Evolutionary conservation across 192 early-diverging fungal species (phyloP).

Genomic region (Dissophora globulifera): DNA sequence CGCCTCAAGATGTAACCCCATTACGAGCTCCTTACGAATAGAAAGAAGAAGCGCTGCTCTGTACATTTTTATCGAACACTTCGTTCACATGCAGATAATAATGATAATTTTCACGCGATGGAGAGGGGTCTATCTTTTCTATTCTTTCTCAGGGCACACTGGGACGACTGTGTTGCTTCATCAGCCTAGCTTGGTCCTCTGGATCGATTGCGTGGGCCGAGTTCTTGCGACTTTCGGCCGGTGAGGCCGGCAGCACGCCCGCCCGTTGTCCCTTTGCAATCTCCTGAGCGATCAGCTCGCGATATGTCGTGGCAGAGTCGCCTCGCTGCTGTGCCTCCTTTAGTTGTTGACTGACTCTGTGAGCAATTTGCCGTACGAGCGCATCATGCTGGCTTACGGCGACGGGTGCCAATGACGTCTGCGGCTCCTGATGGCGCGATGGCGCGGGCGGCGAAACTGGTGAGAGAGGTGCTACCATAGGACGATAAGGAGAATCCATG

Average conservation of each 20-base stretch:
- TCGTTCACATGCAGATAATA: no score
- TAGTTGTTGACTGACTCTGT: conserved; percentile 39
- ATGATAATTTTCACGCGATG: no score
- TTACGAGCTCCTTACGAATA: no score
- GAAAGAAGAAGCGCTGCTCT: no score
- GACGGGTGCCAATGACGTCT: background rate
- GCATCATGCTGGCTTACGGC: conserved; percentile 1
- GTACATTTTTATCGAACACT: no score
- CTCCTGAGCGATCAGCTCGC: conserved; percentile 36
- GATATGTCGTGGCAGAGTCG: conserved; percentile 17
- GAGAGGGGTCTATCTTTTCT: no score
- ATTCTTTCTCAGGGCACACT: no score
- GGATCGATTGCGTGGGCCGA: conserved; percentile 6
- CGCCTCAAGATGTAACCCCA: no score
- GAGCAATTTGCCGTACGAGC: conserved; percentile 41
- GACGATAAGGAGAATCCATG: conserved; percentile 1
- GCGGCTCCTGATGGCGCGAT: background rate
- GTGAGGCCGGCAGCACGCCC: conserved; percentile 14
- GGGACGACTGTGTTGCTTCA: no score
- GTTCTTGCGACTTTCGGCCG: conserved; percentile 22
- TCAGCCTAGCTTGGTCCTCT: background rate
- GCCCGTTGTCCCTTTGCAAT: conserved; percentile 27
- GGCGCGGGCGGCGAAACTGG: background rate
- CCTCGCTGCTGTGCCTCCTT: conserved; percentile 25
- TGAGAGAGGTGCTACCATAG: background rate